These are phyloP conservation scores for Diaporthe longicolla DNA, from an alignment of 2,329 filamentous ascomycete species.

Conservation along the genomic window DNA sequence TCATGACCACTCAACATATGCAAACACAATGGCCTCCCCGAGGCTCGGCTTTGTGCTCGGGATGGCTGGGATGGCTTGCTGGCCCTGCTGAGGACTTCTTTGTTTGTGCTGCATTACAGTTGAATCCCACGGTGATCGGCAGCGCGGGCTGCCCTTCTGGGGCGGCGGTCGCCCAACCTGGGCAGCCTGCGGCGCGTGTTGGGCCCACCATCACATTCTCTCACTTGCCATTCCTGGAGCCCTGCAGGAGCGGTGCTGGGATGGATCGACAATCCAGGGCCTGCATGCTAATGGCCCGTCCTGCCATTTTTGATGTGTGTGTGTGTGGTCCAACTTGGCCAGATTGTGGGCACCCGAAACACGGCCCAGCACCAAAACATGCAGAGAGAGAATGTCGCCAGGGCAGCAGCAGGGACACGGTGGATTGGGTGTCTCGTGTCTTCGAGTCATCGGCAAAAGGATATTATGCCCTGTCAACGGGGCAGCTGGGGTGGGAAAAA, in stretches of 20 bases:
- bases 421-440: slow-evolving; percentile 8
- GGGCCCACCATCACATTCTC: slow-evolving; percentile 18
- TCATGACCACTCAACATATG: not conserved
- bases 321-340: slow-evolving; percentile 10
- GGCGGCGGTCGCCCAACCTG: slow-evolving; percentile 26
- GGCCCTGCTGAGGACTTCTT: slow-evolving; percentile 11
- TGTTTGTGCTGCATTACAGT: slow-evolving; percentile 20
- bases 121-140: slow-evolving; percentile 23
- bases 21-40: slow-evolving; percentile 8
- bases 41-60: slow-evolving; percentile 30
- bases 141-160: slow-evolving; percentile 11
- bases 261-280: slow-evolving; percentile 27
- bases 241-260: slow-evolving; percentile 32
- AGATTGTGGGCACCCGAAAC: slow-evolving; percentile 32
- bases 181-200: slow-evolving; percentile 29
- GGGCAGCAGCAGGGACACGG: not conserved
- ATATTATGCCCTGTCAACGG: slow-evolving; percentile 10
- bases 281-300: not conserved
- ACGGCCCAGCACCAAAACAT: slow-evolving; percentile 32
- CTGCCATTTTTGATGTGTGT: no score
- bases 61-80: slow-evolving; percentile 9
- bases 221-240: slow-evolving; percentile 35
- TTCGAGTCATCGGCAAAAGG: slow-evolving; percentile 26
- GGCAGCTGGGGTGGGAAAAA: not conserved
- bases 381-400: slow-evolving; percentile 16